Evolutionary conservation across 345 rosid genomes (phyloP), one percentile per base, ranked within the genome.

Genomic region (Euclidium syriacum): DNA sequence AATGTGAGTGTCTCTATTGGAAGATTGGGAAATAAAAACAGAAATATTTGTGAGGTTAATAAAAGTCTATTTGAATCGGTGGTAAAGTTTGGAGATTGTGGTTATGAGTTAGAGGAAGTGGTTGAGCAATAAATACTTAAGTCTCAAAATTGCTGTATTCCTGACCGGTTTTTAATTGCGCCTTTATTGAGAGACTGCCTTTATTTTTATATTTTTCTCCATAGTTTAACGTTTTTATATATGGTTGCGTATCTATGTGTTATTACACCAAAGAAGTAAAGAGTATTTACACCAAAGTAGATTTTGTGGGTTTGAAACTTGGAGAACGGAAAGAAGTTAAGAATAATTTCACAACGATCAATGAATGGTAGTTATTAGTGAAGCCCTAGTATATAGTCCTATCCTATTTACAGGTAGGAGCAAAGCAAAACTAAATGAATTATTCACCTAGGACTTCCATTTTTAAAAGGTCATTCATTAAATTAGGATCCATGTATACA

Each of bases 41-140:
- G 3, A 46, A 34, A 52, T 43, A 27, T 34, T n/a, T 25, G 33
- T 10, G 51, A 54, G 63, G 52, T 63, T 43, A 55, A 54, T 62
- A 71, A 62, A 63, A 46, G 52, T 38, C 58, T 71, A 2, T 4
- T n/a, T 32, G 60, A 2, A 56, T 71, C 56, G 68, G 62, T 53
- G 74, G 57, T 62, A 36, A 62, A 71, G 75, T 48, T 47, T 55
- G 60, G 47, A 50, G 75, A 62, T 62, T 71, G 70, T 64, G 25
- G 75, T 71, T 64, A 71, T 63, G 70, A 57, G 75, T 71, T 71
- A 25, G 75, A 64, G 46, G 61, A 71, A 64, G 75, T 71, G 0
- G 75, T 71, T 71, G 75, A 71, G 75, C 70, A 64, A 71, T 71
- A 64, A 71, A 12, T 69, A 14, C 53, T 71, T 49, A 6, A 33